These are phyloP conservation scores for Syncephalastrum sp. DNA, from an alignment of 371 early-diverging fungal species.

Conservation along the genomic window DNA sequence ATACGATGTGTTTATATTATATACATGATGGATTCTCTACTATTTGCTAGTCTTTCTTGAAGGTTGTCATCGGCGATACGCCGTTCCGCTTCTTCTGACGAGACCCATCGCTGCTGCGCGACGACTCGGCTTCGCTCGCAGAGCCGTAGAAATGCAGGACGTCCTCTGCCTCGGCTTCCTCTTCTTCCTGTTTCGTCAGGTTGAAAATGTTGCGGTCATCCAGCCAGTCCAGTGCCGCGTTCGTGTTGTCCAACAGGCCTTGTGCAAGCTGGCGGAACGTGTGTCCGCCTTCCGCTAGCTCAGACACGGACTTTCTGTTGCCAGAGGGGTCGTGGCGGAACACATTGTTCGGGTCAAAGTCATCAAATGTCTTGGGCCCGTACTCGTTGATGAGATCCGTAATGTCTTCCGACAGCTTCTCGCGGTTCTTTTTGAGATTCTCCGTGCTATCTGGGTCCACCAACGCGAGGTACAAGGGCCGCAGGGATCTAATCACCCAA, in stretches of 20 bases:
- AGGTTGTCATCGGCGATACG: no score
- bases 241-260: constrained; percentile 28
- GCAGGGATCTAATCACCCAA: constrained; percentile 60
- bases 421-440: constrained; percentile 63
- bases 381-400: constrained; percentile 82
- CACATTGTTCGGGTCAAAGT: constrained; percentile 61
- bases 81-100: not conserved
- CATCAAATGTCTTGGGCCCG: constrained; percentile 83
- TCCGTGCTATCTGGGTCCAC: constrained; percentile 59
- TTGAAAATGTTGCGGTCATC: constrained; percentile 62
- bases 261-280: constrained; percentile 39
- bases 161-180: constrained; percentile 48
- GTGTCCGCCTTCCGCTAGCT: constrained; percentile 32
- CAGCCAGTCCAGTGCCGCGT: constrained; percentile 46
- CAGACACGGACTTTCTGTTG: constrained; percentile 28
- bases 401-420: constrained; percentile 75
- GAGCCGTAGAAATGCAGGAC: constrained; percentile 45
- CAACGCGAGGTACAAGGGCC: constrained; percentile 79
- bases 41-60: no score
- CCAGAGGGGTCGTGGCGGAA: constrained; percentile 19
- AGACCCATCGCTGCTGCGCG: not conserved
- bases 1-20: no score
- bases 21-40: no score
- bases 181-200: constrained; percentile 41
- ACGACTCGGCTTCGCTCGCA: constrained; percentile 24